A percentile compares a stretch with the other conserved stretches of the same genome.
phyloP scores from a whole-genome alignment of 1,284 basidiomycete species.

The Trametes sp. region DNA sequence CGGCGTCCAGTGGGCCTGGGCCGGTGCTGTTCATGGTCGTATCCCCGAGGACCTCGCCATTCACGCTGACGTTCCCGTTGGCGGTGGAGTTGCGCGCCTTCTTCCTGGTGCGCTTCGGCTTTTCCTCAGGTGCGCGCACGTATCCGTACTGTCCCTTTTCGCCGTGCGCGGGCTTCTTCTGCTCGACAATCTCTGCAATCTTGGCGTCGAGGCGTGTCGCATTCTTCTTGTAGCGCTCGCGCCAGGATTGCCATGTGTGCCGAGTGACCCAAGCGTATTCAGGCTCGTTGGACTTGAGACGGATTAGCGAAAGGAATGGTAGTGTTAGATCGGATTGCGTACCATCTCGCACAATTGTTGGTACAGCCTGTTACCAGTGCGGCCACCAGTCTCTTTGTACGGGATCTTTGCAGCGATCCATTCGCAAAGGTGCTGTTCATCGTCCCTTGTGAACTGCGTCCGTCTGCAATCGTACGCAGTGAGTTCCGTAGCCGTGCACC shows the following conservation, averaged over 20 bases:
- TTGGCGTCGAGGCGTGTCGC: conserved; percentile 65
- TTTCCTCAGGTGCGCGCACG: conserved; percentile 73
- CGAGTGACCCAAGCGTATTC: conserved; percentile 79
- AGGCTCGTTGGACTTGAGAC: conserved; percentile 60
- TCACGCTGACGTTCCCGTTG: neutral
- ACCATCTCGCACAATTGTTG: conserved; percentile 67
- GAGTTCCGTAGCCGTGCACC: neutral
- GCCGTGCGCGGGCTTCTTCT: conserved; percentile 67
- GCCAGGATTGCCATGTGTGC: conserved; percentile 90
- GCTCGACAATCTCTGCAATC: conserved; percentile 69
- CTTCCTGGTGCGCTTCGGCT: conserved; percentile 62
- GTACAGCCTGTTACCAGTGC: conserved; percentile 83
- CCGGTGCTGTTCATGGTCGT: conserved; percentile 4
- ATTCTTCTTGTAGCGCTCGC: conserved; percentile 86
- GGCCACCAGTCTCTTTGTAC: conserved; percentile 77
- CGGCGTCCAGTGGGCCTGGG: conserved; percentile 26
- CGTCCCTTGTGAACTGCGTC: conserved; percentile 75
- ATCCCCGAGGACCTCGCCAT: conserved; percentile 29
- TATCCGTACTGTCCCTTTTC: conserved; percentile 83
- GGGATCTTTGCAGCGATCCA: conserved; percentile 85
- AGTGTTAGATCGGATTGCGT: conserved; percentile 24
- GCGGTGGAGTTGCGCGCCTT: conserved; percentile 38
- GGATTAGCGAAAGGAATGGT: neutral
- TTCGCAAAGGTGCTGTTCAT: conserved; percentile 72
- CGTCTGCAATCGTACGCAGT: conserved; percentile 53